Base-by-base conservation (phyloP, 1,139 yeast species). In the Arxiozyma slooffiae region DNA sequence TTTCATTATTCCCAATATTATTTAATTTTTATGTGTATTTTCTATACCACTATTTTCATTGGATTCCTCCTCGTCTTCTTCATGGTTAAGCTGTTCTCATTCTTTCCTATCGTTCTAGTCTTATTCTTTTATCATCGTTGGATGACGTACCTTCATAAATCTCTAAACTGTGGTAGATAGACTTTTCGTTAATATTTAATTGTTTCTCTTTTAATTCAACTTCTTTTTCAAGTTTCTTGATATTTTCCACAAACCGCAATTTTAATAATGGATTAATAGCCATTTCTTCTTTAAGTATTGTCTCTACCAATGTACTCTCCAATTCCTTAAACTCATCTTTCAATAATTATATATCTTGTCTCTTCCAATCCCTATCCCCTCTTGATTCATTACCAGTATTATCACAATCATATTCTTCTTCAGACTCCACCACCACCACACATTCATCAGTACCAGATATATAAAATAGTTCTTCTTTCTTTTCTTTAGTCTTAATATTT, bases 211-310 rank as follows among this genome's bases (percentile, higher is more conserved):
- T 92, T 62, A 80, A 76, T 52, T 89, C 96, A 54, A 90, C 75
- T 57, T 94, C 96, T 48, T 83, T 82, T 67, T 82, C 84, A 60
- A 94, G 76, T 52, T 90, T 83, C 53, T 77, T 78, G 53, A 88
- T 85, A 50, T 87, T 88, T 57, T 85, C 94, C 60, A 84, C 78
- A 65, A 89, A 85, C 70, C 97, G 83, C 69, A 85, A 86, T 65
- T 84, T 82, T 80, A 92, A 77, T 72, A 92, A 84, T 60, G 90
- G 90, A 65, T 89, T 89, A 38, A 90, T 80, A 1, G 95, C 90
- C 52, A 83, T 82, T 18, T 77, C 79, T 47, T 88, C 78, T 59
- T 87, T 92, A 49, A 76, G 76, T 63, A 80, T 80, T 62, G 90
- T 92, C 60, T 82, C 82, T 49, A 78, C 81, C 51, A 94, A 85